These are phyloP conservation scores for Gynochthodes officinalis DNA, from an alignment of 257 asterid genomes.

Conservation along the genomic window DNA sequence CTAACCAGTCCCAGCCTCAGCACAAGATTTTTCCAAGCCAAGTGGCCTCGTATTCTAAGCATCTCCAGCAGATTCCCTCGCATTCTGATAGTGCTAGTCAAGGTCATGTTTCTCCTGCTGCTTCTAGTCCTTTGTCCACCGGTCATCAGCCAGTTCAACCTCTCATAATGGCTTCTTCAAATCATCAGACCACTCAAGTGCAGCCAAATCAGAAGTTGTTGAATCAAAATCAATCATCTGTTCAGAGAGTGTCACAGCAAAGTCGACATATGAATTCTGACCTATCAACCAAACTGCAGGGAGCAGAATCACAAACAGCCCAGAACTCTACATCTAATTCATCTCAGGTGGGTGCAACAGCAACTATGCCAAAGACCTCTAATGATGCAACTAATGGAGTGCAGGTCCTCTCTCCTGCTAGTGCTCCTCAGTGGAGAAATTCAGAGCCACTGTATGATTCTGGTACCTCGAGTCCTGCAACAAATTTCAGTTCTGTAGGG, in stretches of 20 bases:
- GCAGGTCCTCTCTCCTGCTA: slow-evolving; percentile 35
- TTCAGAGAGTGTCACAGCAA: slow-evolving; percentile 43
- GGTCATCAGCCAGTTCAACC: slow-evolving; percentile 48
- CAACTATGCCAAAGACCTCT: slow-evolving; percentile 38
- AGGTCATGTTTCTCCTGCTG: slow-evolving; percentile 42
- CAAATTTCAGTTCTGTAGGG: slow-evolving; percentile 41
- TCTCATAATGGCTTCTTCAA: slow-evolving; percentile 39
- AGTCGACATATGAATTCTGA: slow-evolving; percentile 46
- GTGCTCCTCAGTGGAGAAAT: slow-evolving; percentile 42
- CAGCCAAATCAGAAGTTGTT: slow-evolving; percentile 49
- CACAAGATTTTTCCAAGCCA: slow-evolving; percentile 55
- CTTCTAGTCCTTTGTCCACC: slow-evolving; percentile 40
- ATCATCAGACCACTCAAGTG: slow-evolving; percentile 38
- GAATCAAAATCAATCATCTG: slow-evolving; percentile 48
- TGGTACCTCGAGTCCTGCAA: slow-evolving; percentile 35
- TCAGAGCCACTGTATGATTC: slow-evolving; percentile 49
- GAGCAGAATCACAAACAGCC: slow-evolving; percentile 44
- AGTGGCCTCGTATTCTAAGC: slow-evolving; percentile 44
- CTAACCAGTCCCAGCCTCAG: slow-evolving; percentile 53
- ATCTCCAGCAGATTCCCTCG: slow-evolving; percentile 37
- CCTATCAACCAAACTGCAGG: slow-evolving; percentile 40
- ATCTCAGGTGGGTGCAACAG: slow-evolving; percentile 37
- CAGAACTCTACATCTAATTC: slow-evolving; percentile 43
- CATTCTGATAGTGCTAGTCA: slow-evolving; percentile 49
- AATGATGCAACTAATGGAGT: slow-evolving; percentile 34